A percentile compares a stretch with the other conserved stretches of the same genome.
These are phyloP conservation scores for Amanita pseudoporphyria DNA, from an alignment of 768 basidiomycete genomes.

Conservation along the genomic window DNA sequence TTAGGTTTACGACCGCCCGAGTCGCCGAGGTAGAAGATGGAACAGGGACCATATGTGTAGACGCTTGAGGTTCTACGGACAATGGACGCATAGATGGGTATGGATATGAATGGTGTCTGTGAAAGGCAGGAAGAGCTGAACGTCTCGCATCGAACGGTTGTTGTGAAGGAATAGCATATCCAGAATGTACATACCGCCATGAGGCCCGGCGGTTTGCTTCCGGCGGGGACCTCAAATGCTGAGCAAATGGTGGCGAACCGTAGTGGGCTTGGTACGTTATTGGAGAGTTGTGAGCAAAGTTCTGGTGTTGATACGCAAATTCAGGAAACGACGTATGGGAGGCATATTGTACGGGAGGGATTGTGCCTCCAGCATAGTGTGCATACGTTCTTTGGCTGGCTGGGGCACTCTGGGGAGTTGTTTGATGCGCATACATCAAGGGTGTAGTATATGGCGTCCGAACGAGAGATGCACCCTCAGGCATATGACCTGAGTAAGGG, in stretches of 20 bases:
- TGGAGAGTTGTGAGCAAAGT: constrained; percentile 22
- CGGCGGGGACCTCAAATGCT: constrained; percentile 19
- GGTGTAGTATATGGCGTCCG: constrained; percentile 18
- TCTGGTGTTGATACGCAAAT: constrained; percentile 28
- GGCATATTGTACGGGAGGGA: constrained; percentile 27
- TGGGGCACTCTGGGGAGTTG: constrained; percentile 17
- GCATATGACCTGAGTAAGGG: constrained; percentile 25
- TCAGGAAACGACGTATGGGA: constrained; percentile 20
- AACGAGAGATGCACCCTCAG: constrained; percentile 21
- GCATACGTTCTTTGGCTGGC: constrained; percentile 16
- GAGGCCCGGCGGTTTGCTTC: constrained; percentile 35
- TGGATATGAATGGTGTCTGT: constrained; percentile 20
- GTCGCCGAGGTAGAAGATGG: constrained; percentile 11
- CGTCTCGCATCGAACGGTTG: constrained; percentile 20
- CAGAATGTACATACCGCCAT: constrained; percentile 43
- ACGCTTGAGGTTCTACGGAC: constrained; percentile 15
- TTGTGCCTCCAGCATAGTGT: constrained; percentile 16
- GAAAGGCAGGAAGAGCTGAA: constrained; percentile 19
- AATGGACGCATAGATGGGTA: constrained; percentile 19
- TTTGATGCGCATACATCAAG: constrained; percentile 20
- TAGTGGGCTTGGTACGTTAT: constrained; percentile 31
- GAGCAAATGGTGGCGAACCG: constrained; percentile 25
- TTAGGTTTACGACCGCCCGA: background rate
- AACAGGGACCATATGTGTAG: constrained; percentile 13
- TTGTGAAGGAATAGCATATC: constrained; percentile 12